These are phyloP conservation scores for Glomus cerebriforme DNA, from an alignment of 192 early-diverging fungal genomes.

Conservation along the genomic window DNA sequence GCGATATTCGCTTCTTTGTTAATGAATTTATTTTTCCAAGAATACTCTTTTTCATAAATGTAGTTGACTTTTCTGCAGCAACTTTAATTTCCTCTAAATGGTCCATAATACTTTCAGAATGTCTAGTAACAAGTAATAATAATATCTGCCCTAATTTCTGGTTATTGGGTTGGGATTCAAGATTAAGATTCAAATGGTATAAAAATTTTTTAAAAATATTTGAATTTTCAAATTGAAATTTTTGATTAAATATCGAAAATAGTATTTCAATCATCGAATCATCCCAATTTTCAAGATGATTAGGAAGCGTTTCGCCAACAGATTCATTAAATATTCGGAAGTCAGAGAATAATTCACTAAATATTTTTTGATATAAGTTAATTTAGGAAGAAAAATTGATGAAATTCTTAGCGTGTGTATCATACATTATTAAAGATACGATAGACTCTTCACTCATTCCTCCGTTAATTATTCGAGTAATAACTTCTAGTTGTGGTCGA, in stretches of 20 bases:
- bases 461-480: conserved; percentile 9
- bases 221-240: not conserved
- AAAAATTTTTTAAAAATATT: conserved; percentile 7
- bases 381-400: not conserved
- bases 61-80: conserved; percentile 8
- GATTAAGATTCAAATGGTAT: not conserved
- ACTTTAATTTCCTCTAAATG: conserved; percentile 3
- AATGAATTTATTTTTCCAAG: not conserved
- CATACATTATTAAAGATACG: not conserved
- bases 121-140: conserved; percentile 27
- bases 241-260: conserved; percentile 21
- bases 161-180: conserved; percentile 21
- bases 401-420: not conserved
- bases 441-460: conserved; percentile 12
- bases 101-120: conserved; percentile 10
- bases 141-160: conserved; percentile 25
- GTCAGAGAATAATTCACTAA: conserved; percentile 13
- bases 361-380: not conserved
- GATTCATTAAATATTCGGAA: not conserved
- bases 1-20: not conserved
- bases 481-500: conserved; percentile 22
- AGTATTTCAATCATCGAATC: conserved; percentile 22
- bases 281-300: not conserved
- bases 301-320: not conserved
- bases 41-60: conserved; percentile 26